Percentiles rank a stretch among this genome's conserved stretches.
phyloP scores from a whole-genome alignment of 2,329 filamentous ascomycete genomes.

The Hansfordia pulvinata region DNA sequence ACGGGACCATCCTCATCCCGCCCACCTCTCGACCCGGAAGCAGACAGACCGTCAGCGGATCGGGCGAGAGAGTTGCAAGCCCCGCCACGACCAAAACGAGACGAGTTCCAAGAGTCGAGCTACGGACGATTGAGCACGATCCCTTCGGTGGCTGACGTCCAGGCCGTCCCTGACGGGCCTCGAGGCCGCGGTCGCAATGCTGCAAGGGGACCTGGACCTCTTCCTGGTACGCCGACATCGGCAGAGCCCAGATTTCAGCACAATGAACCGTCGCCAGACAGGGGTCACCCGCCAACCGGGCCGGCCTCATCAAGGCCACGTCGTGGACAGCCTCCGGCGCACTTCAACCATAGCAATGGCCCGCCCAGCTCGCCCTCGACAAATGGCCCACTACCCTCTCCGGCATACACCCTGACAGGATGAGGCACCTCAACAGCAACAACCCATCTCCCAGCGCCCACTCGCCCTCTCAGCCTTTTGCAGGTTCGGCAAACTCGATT shows the following conservation, averaged over 20 bases:
- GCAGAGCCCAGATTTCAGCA: slow-evolving; percentile 24
- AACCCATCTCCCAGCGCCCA: no score
- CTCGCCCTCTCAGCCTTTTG: slow-evolving; percentile 6
- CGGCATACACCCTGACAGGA: slow-evolving; percentile 17
- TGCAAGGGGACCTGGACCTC: no score
- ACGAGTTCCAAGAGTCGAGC: slow-evolving; percentile 42
- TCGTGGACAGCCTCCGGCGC: slow-evolving; percentile 21
- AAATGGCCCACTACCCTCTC: slow-evolving; percentile 8
- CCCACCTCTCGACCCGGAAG: no score
- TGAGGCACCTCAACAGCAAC: slow-evolving; percentile 14
- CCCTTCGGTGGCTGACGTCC: slow-evolving; percentile 23
- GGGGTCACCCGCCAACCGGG: slow-evolving; percentile 34
- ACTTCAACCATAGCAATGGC: slow-evolving; percentile 8
- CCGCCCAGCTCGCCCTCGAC: slow-evolving; percentile 12
- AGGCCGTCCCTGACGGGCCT: slow-evolving; percentile 39
- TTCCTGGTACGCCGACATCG: no score
- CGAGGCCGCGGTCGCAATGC: slow-evolving; percentile 32
- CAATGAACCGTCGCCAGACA: slow-evolving; percentile 33
- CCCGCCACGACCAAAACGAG: slow-evolving; percentile 17
- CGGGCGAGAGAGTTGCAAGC: no score
- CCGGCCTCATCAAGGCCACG: slow-evolving; percentile 35
- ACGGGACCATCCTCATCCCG: no score
- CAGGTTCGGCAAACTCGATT: slow-evolving; percentile 9
- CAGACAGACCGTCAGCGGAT: no score
- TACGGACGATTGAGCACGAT: slow-evolving; percentile 51